Percentiles rank a stretch among this genome's conserved stretches.
These are phyloP conservation scores for Barnettozyma botsteinii DNA, from an alignment of 805 yeast genomes.

Conservation along the genomic window DNA sequence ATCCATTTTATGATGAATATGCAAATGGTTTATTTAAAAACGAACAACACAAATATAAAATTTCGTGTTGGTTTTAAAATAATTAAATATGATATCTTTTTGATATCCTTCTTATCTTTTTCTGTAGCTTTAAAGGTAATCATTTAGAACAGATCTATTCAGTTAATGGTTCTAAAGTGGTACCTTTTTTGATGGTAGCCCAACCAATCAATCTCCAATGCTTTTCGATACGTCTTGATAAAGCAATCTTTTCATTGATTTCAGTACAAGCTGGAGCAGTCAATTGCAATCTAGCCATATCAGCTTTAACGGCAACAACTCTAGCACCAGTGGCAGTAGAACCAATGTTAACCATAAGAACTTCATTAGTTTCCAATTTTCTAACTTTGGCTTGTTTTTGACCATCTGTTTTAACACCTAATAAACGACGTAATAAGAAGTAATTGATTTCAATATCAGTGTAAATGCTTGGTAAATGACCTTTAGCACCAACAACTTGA, in stretches of 20 bases:
- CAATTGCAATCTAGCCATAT: slow-evolving; percentile 96
- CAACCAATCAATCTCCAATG: slow-evolving; percentile 99
- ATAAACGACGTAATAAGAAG: slow-evolving; percentile 89
- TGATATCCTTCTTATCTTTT: background rate
- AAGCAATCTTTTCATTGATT: slow-evolving; percentile 95
- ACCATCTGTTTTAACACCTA: slow-evolving; percentile 98
- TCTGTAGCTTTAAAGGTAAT: background rate
- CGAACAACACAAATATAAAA: background rate
- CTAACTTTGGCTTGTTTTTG: slow-evolving; percentile 96
- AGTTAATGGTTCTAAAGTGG: slow-evolving; percentile 69
- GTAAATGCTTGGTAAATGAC: slow-evolving; percentile 91
- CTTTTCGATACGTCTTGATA: slow-evolving; percentile 98
- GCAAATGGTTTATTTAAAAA: background rate
- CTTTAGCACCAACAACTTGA: slow-evolving; percentile 97
- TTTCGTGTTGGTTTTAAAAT: background rate
- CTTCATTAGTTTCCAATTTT: slow-evolving; percentile 90
- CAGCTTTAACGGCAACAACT: slow-evolving; percentile 96
- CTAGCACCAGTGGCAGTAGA: slow-evolving; percentile 99
- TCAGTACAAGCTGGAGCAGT: slow-evolving; percentile 99
- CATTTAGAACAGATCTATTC: slow-evolving; percentile 4
- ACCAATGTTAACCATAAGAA: slow-evolving; percentile 97
- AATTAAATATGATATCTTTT: background rate
- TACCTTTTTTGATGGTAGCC: slow-evolving; percentile 97
- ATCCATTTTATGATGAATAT: background rate
- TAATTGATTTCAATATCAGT: slow-evolving; percentile 97